These are phyloP conservation scores for Flaveria robusta DNA, from an alignment of 129 eudicot species.

Conservation along the genomic window DNA sequence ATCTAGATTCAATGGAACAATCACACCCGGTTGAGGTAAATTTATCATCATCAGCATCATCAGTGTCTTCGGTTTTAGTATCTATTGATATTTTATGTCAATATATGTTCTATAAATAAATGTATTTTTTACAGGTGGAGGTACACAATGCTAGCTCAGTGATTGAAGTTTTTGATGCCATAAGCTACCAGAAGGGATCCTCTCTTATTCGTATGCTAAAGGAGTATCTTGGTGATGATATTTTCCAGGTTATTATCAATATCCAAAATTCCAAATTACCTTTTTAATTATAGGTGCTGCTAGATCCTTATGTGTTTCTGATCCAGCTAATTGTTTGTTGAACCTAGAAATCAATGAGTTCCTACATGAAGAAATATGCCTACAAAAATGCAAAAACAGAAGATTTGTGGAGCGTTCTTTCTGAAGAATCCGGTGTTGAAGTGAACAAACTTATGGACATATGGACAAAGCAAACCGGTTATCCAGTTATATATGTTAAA, in stretches of 20 bases:
- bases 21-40: constrained; percentile 61
- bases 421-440: constrained; percentile 55
- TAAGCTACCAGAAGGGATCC: constrained; percentile 58
- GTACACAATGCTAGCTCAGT: constrained; percentile 45
- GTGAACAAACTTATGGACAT: constrained; percentile 50
- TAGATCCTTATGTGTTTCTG: constrained; percentile 24
- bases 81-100: background rate
- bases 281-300: background rate
- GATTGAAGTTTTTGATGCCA: constrained; percentile 49
- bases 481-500: constrained; percentile 47
- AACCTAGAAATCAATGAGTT: constrained; percentile 48
- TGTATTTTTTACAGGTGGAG: constrained; percentile 47
- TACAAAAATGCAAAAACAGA: constrained; percentile 49
- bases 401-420: constrained; percentile 52
- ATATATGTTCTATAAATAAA: constrained; percentile 3
- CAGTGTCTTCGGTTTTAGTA: background rate
- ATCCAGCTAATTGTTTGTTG: constrained; percentile 33
- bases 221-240: constrained; percentile 49
- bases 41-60: background rate
- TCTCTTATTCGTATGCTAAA: constrained; percentile 52
- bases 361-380: constrained; percentile 55
- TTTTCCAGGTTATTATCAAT: constrained; percentile 49
- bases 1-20: constrained; percentile 46
- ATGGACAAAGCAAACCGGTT: constrained; percentile 66
- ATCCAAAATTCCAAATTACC: background rate